These are phyloP conservation scores for Nakaseomyces uthaithaninus DNA, from an alignment of 1,139 yeast species.

Conservation along the genomic window DNA sequence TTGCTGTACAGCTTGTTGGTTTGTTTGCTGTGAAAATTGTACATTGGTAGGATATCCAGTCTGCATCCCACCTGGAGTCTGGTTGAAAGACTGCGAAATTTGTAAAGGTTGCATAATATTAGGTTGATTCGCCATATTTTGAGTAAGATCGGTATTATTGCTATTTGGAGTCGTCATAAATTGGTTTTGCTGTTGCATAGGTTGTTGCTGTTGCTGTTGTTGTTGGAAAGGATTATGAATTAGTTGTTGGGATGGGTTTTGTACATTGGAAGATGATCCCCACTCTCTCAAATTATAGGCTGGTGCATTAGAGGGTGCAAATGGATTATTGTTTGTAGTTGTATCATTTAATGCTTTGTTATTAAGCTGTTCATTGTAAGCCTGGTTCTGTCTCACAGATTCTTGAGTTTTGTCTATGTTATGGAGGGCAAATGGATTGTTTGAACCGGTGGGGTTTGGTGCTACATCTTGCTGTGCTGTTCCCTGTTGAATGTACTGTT, in stretches of 20 bases:
- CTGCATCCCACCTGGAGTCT: slow-evolving; percentile 9
- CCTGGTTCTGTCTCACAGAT: slow-evolving; percentile 8
- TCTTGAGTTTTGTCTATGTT: slow-evolving; percentile 12
- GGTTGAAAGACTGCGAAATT: slow-evolving; percentile 3
- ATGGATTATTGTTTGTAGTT: slow-evolving; percentile 11
- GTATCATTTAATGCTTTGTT: slow-evolving; percentile 15
- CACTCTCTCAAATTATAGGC: slow-evolving; percentile 1
- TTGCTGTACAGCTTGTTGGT: slow-evolving; percentile 14
- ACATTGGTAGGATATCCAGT: slow-evolving; percentile 10
- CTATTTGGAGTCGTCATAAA: slow-evolving; percentile 39
- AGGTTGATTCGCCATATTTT: background rate
- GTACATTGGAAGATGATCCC: slow-evolving; percentile 4
- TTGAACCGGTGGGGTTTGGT: slow-evolving; percentile 17
- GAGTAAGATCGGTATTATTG: background rate
- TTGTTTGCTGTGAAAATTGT: slow-evolving; percentile 15
- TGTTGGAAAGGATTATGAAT: slow-evolving; percentile 39
- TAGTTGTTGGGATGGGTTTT: slow-evolving; percentile 11
- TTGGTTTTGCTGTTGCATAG: slow-evolving; percentile 44
- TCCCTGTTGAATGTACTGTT: slow-evolving; percentile 9
- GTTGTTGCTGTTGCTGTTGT: slow-evolving; percentile 35
- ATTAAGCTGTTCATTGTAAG: slow-evolving; percentile 18
- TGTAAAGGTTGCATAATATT: slow-evolving; percentile 7
- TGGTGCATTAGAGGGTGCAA: slow-evolving; percentile 11
- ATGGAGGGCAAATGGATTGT: slow-evolving; percentile 24
- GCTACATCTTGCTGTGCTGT: slow-evolving; percentile 5